Base-by-base conservation (phyloP, 306 rosid genomes). In the Ochetophila trinervis region DNA sequence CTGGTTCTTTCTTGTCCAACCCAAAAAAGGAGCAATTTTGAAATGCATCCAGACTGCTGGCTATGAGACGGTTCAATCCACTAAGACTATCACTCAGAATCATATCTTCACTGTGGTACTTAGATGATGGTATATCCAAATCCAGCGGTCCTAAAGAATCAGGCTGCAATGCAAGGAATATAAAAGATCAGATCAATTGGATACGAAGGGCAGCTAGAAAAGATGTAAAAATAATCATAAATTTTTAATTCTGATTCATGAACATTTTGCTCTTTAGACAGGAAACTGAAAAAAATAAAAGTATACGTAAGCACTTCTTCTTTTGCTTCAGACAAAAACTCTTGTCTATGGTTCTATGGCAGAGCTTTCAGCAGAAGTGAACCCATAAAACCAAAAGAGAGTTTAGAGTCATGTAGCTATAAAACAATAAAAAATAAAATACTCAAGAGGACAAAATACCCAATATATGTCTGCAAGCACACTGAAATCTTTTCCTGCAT, bases 1-100 rank as follows among this genome's bases (percentile, higher is more conserved):
- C 68, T 40, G 89, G 24, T 73, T 93, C 99, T 82, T 85, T 92
- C 92, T 92, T 93, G 76, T 93, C 95, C 50, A 83, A 34, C 57
- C 91, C 91, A 23, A 93, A 90, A 83, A 93, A 93, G 11, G 97
- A 89, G 77, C 97, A 93, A 81, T 86, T 93, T 85, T 93, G 99
- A 80, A 93, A 93, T 49, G 99, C 97, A 79, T 93, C 99, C 71
- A 93, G 80, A 75, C 99, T 93, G 91, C 94, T 93, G 62, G 96
- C 99, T 79, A 93, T 93, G 68, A 93, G 83, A 68, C 91, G 97
- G 79, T 87, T 93, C 84, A 93, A 73, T 21, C 97, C 95, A 67
- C 97, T 78, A 53, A 91, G 96, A 74, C 96, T 92, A 68, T 93
- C 99, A 48, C 82, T 77, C 74, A 89, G 74, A 74, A 90, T 81